phyloP scores from a whole-genome alignment of 352 stramenopile species.

The Globisporangium perplexum region DNA sequence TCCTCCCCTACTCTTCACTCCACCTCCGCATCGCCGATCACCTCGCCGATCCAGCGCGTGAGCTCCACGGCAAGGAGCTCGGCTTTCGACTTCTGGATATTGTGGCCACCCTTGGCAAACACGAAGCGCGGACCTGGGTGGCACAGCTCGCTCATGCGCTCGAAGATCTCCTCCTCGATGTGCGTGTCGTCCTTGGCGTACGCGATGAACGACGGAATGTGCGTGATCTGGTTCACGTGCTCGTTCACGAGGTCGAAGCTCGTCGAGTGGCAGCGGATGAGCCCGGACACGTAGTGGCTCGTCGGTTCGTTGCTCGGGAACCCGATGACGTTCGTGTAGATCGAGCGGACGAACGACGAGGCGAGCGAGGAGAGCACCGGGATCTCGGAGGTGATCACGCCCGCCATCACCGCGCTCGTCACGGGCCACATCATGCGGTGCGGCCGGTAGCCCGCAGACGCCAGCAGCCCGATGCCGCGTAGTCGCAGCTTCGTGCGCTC shows the following conservation, averaged over 20 bases:
- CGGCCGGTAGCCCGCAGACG: constrained; percentile 14
- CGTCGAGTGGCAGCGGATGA: constrained; percentile 30
- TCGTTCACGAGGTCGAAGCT: constrained; percentile 33
- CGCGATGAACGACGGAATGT: constrained; percentile 38
- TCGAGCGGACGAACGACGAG: constrained; percentile 11
- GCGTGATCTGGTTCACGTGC: constrained; percentile 22
- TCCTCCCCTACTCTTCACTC: no score
- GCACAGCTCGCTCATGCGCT: constrained; percentile 24
- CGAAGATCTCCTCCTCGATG: constrained; percentile 29
- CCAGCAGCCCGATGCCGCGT: constrained; percentile 23
- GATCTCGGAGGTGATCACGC: constrained; percentile 15
- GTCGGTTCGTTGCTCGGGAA: constrained; percentile 18
- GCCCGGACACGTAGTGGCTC: constrained; percentile 15
- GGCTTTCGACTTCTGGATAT: constrained; percentile 70
- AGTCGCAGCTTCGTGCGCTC: constrained; percentile 14
- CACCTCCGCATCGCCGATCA: no score
- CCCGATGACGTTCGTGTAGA: constrained; percentile 15
- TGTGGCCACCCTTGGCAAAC: constrained; percentile 56
- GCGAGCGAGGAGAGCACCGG: constrained; percentile 6
- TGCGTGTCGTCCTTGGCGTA: constrained; percentile 56
- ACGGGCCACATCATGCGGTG: no score
- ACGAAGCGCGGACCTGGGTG: constrained; percentile 28
- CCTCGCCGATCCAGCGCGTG: constrained; percentile 18
- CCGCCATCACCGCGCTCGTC: constrained; percentile 8
- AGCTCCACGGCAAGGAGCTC: constrained; percentile 32